phyloP scores from a whole-genome alignment of 306 rosid species.

The Prunus campanulata region DNA sequence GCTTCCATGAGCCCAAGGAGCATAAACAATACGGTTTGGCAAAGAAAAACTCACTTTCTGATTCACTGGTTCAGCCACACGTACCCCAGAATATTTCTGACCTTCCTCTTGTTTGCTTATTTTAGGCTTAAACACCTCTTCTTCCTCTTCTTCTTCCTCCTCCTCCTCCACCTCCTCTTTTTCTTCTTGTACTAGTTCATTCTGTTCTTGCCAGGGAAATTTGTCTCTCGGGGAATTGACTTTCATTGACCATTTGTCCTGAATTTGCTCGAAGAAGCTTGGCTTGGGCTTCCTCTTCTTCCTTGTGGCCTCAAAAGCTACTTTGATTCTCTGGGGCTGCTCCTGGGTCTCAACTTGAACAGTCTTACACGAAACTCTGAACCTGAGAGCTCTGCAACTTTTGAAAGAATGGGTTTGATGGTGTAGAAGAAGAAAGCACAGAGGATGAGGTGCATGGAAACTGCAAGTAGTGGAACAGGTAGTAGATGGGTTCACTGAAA shows the following conservation, averaged over 20 bases:
- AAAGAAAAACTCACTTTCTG: slow-evolving; percentile 31
- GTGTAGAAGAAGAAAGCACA: slow-evolving; percentile 34
- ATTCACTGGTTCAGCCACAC: slow-evolving; percentile 24
- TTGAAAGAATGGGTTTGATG: slow-evolving; percentile 8
- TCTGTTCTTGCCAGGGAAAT: slow-evolving; percentile 66
- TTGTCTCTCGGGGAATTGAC: slow-evolving; percentile 48
- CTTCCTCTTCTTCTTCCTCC: slow-evolving; percentile 12
- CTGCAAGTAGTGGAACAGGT: slow-evolving; percentile 21
- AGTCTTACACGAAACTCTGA: slow-evolving; percentile 47
- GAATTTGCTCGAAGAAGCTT: slow-evolving; percentile 79
- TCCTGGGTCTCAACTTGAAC: slow-evolving; percentile 35
- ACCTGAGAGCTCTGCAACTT: slow-evolving; percentile 22
- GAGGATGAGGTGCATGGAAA: slow-evolving; percentile 35
- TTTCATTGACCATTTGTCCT: slow-evolving; percentile 70
- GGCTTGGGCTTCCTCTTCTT: slow-evolving; percentile 62
- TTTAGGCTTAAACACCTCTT: neutral
- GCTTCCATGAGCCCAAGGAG: slow-evolving; percentile 70
- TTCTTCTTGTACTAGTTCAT: slow-evolving; percentile 6
- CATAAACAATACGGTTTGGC: slow-evolving; percentile 31
- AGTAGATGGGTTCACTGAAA: slow-evolving; percentile 29
- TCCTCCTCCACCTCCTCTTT: slow-evolving; percentile 3
- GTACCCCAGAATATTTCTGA: slow-evolving; percentile 5
- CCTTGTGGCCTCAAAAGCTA: slow-evolving; percentile 31
- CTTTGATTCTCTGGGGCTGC: slow-evolving; percentile 40
- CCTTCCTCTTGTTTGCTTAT: neutral